phyloP scores from a whole-genome alignment of 768 basidiomycete species.

The Neoboletus magnificus region DNA sequence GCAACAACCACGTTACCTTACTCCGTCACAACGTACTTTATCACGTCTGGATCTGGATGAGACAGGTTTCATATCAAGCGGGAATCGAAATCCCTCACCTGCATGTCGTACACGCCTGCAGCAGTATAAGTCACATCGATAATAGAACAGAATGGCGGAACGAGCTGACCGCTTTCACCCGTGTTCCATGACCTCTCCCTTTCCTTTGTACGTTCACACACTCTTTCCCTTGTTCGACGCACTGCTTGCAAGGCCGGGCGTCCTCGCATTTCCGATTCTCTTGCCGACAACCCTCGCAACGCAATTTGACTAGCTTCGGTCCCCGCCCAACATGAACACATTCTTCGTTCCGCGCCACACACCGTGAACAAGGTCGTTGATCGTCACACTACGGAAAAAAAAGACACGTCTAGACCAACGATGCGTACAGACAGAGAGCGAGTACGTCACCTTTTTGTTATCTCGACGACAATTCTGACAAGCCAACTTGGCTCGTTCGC shows the following conservation, averaged over 20 bases:
- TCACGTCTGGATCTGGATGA: conserved; percentile 44
- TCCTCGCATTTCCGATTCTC: conserved; percentile 61
- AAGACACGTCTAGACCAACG: not conserved
- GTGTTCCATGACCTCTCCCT: conserved; percentile 54
- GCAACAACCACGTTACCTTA: conserved; percentile 37
- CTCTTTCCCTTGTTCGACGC: conserved; percentile 43
- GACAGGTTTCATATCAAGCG: conserved; percentile 3
- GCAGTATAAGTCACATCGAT: conserved; percentile 10
- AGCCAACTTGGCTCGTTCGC: conserved; percentile 56
- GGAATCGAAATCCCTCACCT: conserved; percentile 38
- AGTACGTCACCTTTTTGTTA: conserved; percentile 54
- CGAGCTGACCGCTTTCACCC: conserved; percentile 55
- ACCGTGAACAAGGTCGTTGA: conserved; percentile 59
- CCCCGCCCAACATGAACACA: conserved; percentile 56
- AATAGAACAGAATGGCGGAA: conserved; percentile 3
- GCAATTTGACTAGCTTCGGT: conserved; percentile 55
- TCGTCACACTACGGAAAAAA: conserved; percentile 52
- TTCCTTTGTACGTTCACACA: conserved; percentile 52
- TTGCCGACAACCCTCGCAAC: conserved; percentile 56
- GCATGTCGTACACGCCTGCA: conserved; percentile 58
- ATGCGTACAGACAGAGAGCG: not conserved
- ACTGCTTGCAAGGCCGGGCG: conserved; percentile 51
- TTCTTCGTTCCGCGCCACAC: conserved; percentile 49
- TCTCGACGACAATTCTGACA: conserved; percentile 60
- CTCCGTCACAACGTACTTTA: conserved; percentile 61